Conservation (phyloP, 2,329 filamentous ascomycete species). For the Thielaviopsis punctulata region DNA sequence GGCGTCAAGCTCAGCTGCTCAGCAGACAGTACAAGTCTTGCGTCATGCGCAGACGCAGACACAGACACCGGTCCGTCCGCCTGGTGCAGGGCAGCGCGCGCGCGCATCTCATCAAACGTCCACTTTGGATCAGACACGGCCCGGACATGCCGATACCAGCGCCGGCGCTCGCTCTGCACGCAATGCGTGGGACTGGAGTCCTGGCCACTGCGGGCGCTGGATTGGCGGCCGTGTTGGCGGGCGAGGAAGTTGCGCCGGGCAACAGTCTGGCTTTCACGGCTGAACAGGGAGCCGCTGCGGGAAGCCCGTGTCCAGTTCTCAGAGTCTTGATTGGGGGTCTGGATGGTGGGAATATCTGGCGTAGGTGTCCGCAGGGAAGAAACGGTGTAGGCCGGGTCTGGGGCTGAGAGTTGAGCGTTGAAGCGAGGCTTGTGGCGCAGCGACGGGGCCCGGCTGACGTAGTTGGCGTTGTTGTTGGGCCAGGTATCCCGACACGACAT, state of each 20-base stretch:
- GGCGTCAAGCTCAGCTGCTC: neutral
- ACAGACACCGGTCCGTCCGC: neutral
- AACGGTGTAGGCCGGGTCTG: neutral
- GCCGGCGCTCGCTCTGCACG: conserved; percentile 1
- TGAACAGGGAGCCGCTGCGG: neutral
- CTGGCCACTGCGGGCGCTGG: conserved; percentile 4
- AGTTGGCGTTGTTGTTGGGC: conserved; percentile 3
- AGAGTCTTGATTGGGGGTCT: neutral
- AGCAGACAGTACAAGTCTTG: too few relatives aligned
- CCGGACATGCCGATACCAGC: conserved; percentile 5
- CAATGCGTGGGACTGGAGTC: neutral
- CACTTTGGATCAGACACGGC: conserved; percentile 7
- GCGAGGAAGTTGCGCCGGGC: neutral
- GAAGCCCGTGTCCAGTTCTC: neutral
- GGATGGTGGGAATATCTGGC: neutral
- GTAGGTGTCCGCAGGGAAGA: neutral
- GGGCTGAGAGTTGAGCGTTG: neutral
- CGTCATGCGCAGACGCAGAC: too few relatives aligned
- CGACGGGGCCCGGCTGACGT: neutral
- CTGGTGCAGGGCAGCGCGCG: neutral
- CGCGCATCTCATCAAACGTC: conserved; percentile 4
- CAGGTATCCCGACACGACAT: conserved; percentile 8
- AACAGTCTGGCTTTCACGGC: neutral
- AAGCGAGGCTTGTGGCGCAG: conserved; percentile 7
- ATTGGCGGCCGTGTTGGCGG: neutral